A percentile compares a stretch with the other conserved stretches of the same genome.
These are phyloP conservation scores for Farysia itapuensis DNA, from an alignment of 1,284 basidiomycete genomes.

Conservation along the genomic window DNA sequence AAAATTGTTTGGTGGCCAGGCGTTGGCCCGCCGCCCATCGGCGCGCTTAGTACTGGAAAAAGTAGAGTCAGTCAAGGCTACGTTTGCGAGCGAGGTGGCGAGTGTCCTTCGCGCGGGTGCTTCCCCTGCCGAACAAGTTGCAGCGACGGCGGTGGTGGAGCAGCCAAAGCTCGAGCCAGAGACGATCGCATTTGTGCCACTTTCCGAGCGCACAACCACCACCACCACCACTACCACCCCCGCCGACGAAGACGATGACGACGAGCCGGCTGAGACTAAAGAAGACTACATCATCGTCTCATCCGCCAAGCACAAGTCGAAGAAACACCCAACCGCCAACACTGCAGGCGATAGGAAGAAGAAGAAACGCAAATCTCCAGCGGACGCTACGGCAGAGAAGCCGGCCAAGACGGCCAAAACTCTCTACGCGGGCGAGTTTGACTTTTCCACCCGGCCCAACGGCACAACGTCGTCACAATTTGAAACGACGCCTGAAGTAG, in stretches of 20 bases:
- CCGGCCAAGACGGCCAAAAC: conserved; percentile 10
- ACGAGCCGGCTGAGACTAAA: conserved; percentile 2
- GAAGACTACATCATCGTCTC: conserved; percentile 31
- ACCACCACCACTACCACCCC: background rate
- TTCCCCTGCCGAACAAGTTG: background rate
- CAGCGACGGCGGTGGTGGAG: background rate
- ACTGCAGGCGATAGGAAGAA: too few relatives aligned
- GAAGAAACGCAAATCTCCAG: conserved; percentile 17
- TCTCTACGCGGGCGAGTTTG: conserved; percentile 13
- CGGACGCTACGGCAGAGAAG: background rate
- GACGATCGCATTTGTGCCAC: background rate
- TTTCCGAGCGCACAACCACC: background rate
- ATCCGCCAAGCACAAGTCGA: conserved; percentile 2
- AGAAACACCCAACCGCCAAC: background rate
- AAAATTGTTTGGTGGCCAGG: too few relatives aligned
- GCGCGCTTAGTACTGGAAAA: too few relatives aligned
- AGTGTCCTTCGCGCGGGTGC: conserved; percentile 1
- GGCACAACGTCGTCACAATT: background rate
- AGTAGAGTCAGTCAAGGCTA: conserved; percentile 19
- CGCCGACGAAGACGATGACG: background rate
- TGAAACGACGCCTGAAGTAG: background rate
- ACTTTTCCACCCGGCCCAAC: conserved; percentile 12
- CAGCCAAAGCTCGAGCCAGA: conserved; percentile 1
- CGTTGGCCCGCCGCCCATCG: too few relatives aligned
- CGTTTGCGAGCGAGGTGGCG: conserved; percentile 10